These are phyloP conservation scores for Leccinum pachyderme DNA, from an alignment of 1,284 basidiomycete species.

Conservation along the genomic window DNA sequence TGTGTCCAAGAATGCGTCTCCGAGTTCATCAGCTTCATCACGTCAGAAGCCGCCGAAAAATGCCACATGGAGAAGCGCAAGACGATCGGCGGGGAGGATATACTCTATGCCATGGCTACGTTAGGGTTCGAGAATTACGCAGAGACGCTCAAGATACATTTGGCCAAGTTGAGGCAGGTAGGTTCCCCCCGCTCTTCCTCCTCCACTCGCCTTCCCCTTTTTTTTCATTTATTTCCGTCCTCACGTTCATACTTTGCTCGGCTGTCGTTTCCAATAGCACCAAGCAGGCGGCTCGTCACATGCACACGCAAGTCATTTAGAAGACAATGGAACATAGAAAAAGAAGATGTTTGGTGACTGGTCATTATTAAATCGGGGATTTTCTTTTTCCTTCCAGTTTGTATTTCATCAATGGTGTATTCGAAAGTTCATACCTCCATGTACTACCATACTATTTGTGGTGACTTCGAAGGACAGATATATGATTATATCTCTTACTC, in stretches of 20 bases:
- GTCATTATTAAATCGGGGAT: not conserved
- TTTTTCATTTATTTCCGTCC: not conserved
- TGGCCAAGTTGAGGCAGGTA: constrained; percentile 86
- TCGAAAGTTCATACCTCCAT: constrained; percentile 9
- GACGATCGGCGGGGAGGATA: constrained; percentile 90
- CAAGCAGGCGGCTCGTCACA: constrained; percentile 31
- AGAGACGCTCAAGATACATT: constrained; percentile 84
- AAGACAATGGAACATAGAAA: constrained; percentile 17
- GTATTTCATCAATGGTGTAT: constrained; percentile 22
- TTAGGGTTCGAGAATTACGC: constrained; percentile 96
- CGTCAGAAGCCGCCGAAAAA: constrained; percentile 86
- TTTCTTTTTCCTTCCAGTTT: not conserved
- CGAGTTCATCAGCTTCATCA: constrained; percentile 96
- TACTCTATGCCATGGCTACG: constrained; percentile 83
- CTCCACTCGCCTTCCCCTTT: too few species aligned
- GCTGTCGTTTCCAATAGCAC: constrained; percentile 16
- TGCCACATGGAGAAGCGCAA: constrained; percentile 85
- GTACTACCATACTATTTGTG: constrained; percentile 7
- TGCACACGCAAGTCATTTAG: constrained; percentile 24
- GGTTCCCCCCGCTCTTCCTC: not conserved
- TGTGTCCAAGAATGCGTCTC: constrained; percentile 96
- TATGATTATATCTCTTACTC: too few species aligned
- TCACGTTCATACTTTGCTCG: not conserved
- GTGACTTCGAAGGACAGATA: too few species aligned
- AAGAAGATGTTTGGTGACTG: not conserved